Evolutionary conservation across 2,329 filamentous ascomycete species (phyloP), one percentile per base, ranked within the genome.

Genomic region (Aspergillus sp.): DNA sequence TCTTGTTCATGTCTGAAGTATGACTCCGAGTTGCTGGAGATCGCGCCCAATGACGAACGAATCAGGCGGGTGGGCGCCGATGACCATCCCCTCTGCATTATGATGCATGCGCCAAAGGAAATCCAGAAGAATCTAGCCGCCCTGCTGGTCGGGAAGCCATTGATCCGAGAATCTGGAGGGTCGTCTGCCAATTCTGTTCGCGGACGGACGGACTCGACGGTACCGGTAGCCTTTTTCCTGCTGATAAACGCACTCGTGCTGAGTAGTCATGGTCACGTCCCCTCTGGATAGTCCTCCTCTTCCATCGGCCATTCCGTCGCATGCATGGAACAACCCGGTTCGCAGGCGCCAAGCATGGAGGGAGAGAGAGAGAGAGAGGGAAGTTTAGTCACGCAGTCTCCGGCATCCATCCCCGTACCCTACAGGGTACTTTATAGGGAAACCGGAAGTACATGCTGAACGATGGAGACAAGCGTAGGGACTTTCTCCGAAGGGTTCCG

Each of bases 41-140:
- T n/a, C 36, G 36, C 36, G 36, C 16, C 36, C 36, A n/a, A 42
- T 42, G 14, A 42, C 36, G 16, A 39, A 26, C n/a, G 42, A 36
- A 55, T 52, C 52, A 58, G 57, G 22, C 49, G 56, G 46, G 24
- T 46, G 32, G 46, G 18, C 45, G 50, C 39, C 24, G 53, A 16
- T 32, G 53, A 26, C 53, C 22, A 46, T n/a, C 11, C 36, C 26
- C 49, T 57, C 29, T n/a, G 29, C 39, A 52, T 42, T 16, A n/a
- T 14, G 36, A 42, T 55, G 57, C 52, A 59, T 57, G 59, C 55
- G 58, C 58, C 60, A 61, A 56, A 58, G 31, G 52, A 36, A 53
- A 61, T 65, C 63, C 63, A 65, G 63, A 64, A 64, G 52, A 60
- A 61, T 64, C 61, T 65, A 65, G 63, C 58, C 61, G 63, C 61